phyloP scores from a whole-genome alignment of 805 yeast genomes.

The Candida pseudoglaebosa region DNA sequence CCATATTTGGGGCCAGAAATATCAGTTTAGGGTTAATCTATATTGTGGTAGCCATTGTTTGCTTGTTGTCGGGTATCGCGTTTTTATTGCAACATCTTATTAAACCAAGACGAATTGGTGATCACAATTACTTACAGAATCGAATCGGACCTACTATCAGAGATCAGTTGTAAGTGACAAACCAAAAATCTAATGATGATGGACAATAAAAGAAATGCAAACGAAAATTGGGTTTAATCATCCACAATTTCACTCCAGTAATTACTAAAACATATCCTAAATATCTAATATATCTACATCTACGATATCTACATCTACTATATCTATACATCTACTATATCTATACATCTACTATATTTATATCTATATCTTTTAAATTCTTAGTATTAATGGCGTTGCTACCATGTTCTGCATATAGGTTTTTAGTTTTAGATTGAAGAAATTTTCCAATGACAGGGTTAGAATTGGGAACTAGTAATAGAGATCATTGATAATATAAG shows the following conservation, averaged over 20 bases:
- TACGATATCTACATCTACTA: too few species aligned
- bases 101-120: constrained; percentile 82
- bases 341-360: too few species aligned
- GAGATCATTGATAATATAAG: neutral
- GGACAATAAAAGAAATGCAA: too few species aligned
- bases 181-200: neutral
- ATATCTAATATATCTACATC: too few species aligned
- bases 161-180: constrained; percentile 20
- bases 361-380: too few species aligned
- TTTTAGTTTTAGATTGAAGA: neutral
- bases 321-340: too few species aligned
- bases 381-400: neutral
- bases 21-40: constrained; percentile 80
- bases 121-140: constrained; percentile 55
- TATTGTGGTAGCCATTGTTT: constrained; percentile 75
- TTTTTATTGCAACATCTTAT: constrained; percentile 79
- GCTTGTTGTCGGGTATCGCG: constrained; percentile 64
- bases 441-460: neutral
- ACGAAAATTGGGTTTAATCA: neutral
- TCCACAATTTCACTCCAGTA: too few species aligned
- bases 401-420: neutral
- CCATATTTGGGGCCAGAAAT: constrained; percentile 86
- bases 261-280: too few species aligned
- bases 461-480: neutral
- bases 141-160: constrained; percentile 20